Evolutionary conservation across 495 filamentous ascomycete species (phyloP), one percentile per base, ranked within the genome.

Genomic region (Hypoxylon lenormandii): DNA sequence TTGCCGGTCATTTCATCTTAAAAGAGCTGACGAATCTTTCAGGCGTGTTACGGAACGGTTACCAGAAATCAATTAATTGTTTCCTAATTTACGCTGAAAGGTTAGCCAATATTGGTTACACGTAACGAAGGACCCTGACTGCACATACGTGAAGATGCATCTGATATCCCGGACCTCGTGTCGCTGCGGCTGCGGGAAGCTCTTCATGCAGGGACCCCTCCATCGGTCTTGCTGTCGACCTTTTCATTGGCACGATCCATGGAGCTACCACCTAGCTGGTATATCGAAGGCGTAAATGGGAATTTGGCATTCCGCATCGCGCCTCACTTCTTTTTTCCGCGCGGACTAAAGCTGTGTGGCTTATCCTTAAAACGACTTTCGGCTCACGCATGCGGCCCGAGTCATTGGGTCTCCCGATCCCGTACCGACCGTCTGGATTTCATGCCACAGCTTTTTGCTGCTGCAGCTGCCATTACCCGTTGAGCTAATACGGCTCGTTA

Each of bases 331-430:
- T 42, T 38, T 5, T n/a, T n/a, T 60, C 56, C 21, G 48, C 38
- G 57, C 50, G 42, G 36, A 22, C 33, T 59, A 19, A 6, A 8
- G 23, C 52, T 45, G 16, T 43, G 58, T 63, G 58, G 62, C 56
- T 55, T 53, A 19, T 37, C 30, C 33, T 45, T 37, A 42, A 55
- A 64, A 58, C 64, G 50, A 71, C 12, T 48, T 59, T 65, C 68
- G 57, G 61, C 45, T 57, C 52, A 61, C 33, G 57, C 57, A 71
- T 66, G 46, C 68, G 68, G 68, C 57, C 68, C 68, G 68, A 71
- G 62, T 61, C 38, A 58, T 28, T 59, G 55, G 55, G 16, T 16
- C 33, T 30, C 67, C 57, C 52, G 61, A 56, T 61, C 47, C 62
- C 52, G 68, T 66, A 43, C 68, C 68, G 66, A 53, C 18, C 23